These are phyloP conservation scores for Aspergillus sparsus DNA, from an alignment of 495 filamentous ascomycete species.

Conservation along the genomic window DNA sequence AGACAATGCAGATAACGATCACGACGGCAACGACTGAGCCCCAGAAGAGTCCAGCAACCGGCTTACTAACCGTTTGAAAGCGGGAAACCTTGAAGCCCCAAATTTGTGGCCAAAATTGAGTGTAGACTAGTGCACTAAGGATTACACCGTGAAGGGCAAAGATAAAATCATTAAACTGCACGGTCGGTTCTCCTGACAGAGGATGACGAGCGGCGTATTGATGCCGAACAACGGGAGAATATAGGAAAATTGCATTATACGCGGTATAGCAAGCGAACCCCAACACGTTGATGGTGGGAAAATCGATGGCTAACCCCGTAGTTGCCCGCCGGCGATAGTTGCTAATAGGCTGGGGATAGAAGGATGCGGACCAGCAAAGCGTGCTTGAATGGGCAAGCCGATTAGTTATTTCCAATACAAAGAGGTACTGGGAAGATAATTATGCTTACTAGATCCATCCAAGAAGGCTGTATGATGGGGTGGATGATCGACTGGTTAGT, in stretches of 20 bases:
- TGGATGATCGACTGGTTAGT: slow-evolving; percentile 14
- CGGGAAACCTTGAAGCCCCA: slow-evolving; percentile 72
- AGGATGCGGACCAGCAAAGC: slow-evolving; percentile 80
- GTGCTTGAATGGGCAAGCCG: slow-evolving; percentile 40
- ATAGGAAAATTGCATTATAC: slow-evolving; percentile 73
- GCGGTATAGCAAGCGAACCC: slow-evolving; percentile 80
- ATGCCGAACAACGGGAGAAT: slow-evolving; percentile 69
- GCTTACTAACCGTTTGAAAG: slow-evolving; percentile 58
- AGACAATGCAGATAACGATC: slow-evolving; percentile 56
- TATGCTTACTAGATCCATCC: slow-evolving; percentile 48
- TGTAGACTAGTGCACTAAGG: slow-evolving; percentile 64
- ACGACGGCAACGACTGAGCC: slow-evolving; percentile 63
- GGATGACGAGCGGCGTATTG: slow-evolving; percentile 87
- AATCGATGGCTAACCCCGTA: slow-evolving; percentile 81
- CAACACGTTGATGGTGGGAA: slow-evolving; percentile 76
- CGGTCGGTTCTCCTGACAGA: slow-evolving; percentile 70
- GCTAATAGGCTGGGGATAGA: slow-evolving; percentile 84
- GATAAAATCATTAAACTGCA: slow-evolving; percentile 84
- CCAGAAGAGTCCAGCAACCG: slow-evolving; percentile 65
- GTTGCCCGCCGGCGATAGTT: slow-evolving; percentile 77
- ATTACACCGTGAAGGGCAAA: slow-evolving; percentile 80
- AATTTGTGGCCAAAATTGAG: slow-evolving; percentile 68
- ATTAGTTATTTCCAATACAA: not conserved
- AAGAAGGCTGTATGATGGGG: slow-evolving; percentile 32
- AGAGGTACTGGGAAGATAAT: not conserved